phyloP scores from a whole-genome alignment of 2,329 filamentous ascomycete species.

The Pyrenochaeta sp. region DNA sequence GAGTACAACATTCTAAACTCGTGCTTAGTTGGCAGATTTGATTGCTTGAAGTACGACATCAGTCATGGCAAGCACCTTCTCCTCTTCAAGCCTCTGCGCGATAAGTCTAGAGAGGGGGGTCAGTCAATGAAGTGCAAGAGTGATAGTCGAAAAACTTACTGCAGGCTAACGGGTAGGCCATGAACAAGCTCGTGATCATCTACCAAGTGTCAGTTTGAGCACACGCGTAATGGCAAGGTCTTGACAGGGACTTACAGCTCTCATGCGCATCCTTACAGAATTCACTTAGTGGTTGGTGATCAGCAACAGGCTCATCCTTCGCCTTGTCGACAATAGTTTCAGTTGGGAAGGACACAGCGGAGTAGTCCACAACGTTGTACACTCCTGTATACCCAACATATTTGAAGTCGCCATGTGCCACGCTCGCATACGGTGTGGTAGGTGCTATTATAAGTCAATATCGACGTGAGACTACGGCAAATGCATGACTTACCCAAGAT shows the following conservation, averaged over 20 bases:
- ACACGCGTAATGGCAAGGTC: too few species aligned
- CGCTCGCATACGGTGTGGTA: slow-evolving; percentile 55
- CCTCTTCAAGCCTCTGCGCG: slow-evolving; percentile 52
- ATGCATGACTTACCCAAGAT: slow-evolving; percentile 48
- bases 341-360: slow-evolving; percentile 55
- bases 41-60: slow-evolving; percentile 44
- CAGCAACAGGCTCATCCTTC: slow-evolving; percentile 41
- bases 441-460: slow-evolving; percentile 42
- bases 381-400: slow-evolving; percentile 58
- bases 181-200: slow-evolving; percentile 51
- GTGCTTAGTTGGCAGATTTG: background rate
- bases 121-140: background rate
- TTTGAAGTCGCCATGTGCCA: slow-evolving; percentile 55
- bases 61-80: slow-evolving; percentile 54
- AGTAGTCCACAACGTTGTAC: slow-evolving; percentile 59
- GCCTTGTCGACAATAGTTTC: slow-evolving; percentile 51
- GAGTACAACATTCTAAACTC: background rate
- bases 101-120: slow-evolving; percentile 36
- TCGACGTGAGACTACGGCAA: background rate
- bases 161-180: slow-evolving; percentile 55
- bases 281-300: slow-evolving; percentile 44
- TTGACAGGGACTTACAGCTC: slow-evolving; percentile 47
- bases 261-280: slow-evolving; percentile 51
- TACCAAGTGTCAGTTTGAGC: slow-evolving; percentile 15
- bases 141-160: slow-evolving; percentile 30